A percentile compares a stretch with the other conserved stretches of the same genome.
phyloP scores from a whole-genome alignment of 345 rosid species.

The Syzygium aromaticum region DNA sequence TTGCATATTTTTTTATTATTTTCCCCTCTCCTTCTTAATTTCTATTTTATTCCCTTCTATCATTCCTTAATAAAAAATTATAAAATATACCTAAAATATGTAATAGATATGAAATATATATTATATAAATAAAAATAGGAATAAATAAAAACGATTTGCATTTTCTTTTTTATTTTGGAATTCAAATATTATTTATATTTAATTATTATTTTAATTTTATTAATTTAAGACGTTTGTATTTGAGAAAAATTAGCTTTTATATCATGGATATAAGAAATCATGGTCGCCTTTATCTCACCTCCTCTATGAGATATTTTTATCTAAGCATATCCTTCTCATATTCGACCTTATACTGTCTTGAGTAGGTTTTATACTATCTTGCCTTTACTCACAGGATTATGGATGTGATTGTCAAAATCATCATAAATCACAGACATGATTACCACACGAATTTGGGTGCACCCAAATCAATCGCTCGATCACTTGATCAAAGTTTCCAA shows the following conservation, averaged over 20 bases:
- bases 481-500: neutral
- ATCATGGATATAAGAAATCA: neutral
- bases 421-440: too few species aligned
- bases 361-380: too few species aligned
- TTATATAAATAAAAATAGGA: neutral
- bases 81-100: neutral
- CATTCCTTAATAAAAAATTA: neutral
- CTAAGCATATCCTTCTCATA: neutral
- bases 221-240: neutral
- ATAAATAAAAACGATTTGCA: neutral
- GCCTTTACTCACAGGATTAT: neutral
- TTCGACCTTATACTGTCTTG: neutral
- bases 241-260: neutral
- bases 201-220: neutral
- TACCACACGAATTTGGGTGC: neutral
- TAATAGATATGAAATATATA: neutral
- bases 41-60: neutral
- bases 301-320: neutral
- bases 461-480: neutral
- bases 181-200: neutral
- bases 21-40: neutral
- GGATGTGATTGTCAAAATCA: neutral
- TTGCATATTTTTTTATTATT: neutral
- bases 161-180: neutral
- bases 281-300: neutral